Evolutionary conservation across 371 early-diverging fungal species (phyloP).

Genomic region (Rhizomucor miehei): DNA sequence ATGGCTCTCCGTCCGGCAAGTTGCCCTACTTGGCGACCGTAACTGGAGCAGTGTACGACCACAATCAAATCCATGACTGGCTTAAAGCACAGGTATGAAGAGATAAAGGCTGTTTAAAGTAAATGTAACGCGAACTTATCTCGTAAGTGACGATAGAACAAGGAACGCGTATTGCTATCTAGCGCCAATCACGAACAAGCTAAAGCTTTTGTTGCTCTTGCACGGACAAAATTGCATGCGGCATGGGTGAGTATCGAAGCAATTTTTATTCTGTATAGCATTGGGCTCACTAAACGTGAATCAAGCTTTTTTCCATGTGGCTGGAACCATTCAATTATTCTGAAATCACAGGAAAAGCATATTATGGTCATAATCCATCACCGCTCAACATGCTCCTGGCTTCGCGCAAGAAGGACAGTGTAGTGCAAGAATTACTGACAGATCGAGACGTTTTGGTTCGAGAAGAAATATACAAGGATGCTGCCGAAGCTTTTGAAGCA

Average conservation of each 20-base stretch:
- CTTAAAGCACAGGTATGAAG: constrained; percentile 30
- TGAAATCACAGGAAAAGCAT: constrained; percentile 24
- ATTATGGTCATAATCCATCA: constrained; percentile 43
- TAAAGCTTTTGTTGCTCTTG: constrained; percentile 40
- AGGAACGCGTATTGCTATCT: constrained; percentile 17
- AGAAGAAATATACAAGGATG: constrained; percentile 63
- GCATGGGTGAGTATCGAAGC: constrained; percentile 44
- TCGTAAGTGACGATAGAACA: constrained; percentile 19
- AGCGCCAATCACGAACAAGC: constrained; percentile 28
- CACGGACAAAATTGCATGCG: constrained; percentile 37
- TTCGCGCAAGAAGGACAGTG: constrained; percentile 34
- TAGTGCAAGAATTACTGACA: constrained; percentile 28
- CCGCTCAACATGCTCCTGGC: constrained; percentile 31
- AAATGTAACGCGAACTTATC: no score
- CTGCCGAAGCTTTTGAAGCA: constrained; percentile 52
- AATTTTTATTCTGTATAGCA: background rate
- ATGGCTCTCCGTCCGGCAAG: constrained; percentile 40
- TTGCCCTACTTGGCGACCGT: constrained; percentile 44
- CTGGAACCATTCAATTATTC: constrained; percentile 44
- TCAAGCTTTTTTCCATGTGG: constrained; percentile 47
- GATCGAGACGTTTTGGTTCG: constrained; percentile 43
- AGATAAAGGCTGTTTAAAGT: background rate
- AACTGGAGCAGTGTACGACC: constrained; percentile 30
- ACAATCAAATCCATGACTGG: constrained; percentile 37
- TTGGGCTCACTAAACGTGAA: background rate